phyloP scores from a whole-genome alignment of 2,329 filamentous ascomycete genomes.

The Arthrobotrys entomopaga region DNA sequence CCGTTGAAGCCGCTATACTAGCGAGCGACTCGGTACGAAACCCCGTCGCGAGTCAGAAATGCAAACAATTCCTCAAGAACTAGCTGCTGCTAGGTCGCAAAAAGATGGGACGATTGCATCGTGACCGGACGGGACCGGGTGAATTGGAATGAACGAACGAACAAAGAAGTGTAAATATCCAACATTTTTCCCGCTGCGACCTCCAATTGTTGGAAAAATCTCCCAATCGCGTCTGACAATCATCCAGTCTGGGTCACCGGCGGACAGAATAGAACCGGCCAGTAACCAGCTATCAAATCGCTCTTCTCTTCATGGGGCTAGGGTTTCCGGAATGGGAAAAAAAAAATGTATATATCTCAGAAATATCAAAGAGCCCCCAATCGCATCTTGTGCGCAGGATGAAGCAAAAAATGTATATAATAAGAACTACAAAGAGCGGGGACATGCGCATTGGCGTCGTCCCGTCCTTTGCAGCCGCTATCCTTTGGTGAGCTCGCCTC shows the following conservation, averaged over 20 bases:
- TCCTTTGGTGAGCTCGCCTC: conserved; percentile 33
- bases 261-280: conserved; percentile 13
- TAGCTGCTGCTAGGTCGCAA: too few relatives aligned
- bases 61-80: too few relatives aligned
- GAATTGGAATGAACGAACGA: neutral
- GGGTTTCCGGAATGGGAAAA: conserved; percentile 1
- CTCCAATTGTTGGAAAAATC: neutral
- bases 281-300: conserved; percentile 13
- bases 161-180: neutral
- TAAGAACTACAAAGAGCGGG: conserved; percentile 16
- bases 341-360: conserved; percentile 21
- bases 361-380: neutral
- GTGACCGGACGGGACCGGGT: neutral
- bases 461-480: conserved; percentile 36
- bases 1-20: too few relatives aligned
- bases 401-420: too few relatives aligned
- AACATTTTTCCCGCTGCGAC: conserved; percentile 1
- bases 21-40: too few relatives aligned
- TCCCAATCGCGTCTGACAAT: conserved; percentile 21
- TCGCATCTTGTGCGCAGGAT: neutral
- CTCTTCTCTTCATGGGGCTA: neutral
- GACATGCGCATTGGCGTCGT: conserved; percentile 41
- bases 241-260: conserved; percentile 21
- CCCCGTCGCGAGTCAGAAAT: too few relatives aligned
- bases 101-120: neutral